Conservation (phyloP, 768 basidiomycete species). For the Termitomyces heimii region DNA sequence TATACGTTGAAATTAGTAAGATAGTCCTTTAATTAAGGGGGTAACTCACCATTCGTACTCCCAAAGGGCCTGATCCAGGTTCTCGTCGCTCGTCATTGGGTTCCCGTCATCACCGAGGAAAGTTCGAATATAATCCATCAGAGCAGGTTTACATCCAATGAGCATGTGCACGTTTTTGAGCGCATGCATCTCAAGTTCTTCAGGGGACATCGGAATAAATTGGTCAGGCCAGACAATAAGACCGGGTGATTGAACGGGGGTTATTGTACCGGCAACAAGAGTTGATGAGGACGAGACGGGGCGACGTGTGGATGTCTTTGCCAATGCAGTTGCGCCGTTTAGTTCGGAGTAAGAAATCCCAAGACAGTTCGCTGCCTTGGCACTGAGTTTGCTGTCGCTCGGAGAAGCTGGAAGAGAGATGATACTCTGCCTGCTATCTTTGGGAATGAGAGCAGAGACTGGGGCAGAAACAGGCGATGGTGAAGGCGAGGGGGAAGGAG, state of each 20-base stretch:
- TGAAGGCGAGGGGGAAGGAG: not conserved
- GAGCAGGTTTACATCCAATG: conserved; percentile 54
- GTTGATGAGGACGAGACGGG: conserved; percentile 16
- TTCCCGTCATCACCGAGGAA: conserved; percentile 32
- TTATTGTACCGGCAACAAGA: conserved; percentile 4
- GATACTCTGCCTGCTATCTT: not conserved
- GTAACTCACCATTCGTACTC: conserved; percentile 51
- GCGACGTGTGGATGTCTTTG: conserved; percentile 16
- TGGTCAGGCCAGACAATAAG: conserved; percentile 53
- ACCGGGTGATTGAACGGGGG: conserved; percentile 51
- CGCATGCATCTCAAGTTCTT: conserved; percentile 71
- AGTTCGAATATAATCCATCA: conserved; percentile 41
- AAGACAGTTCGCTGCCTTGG: conserved; percentile 35
- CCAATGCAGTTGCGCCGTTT: conserved; percentile 21
- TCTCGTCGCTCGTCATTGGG: conserved; percentile 26
- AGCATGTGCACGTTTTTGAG: conserved; percentile 64
- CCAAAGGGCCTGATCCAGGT: conserved; percentile 40
- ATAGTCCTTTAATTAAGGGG: not conserved
- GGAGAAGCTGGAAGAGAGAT: not conserved
- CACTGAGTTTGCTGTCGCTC: conserved; percentile 20
- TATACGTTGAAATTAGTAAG: conserved; percentile 20
- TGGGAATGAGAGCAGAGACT: not conserved
- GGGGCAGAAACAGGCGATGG: not conserved
- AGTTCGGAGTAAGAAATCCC: conserved; percentile 30
- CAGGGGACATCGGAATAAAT: conserved; percentile 51